These are phyloP conservation scores for Ophiocordyceps camponoti-leonardi DNA, from an alignment of 2,329 filamentous ascomycete genomes.

Conservation along the genomic window DNA sequence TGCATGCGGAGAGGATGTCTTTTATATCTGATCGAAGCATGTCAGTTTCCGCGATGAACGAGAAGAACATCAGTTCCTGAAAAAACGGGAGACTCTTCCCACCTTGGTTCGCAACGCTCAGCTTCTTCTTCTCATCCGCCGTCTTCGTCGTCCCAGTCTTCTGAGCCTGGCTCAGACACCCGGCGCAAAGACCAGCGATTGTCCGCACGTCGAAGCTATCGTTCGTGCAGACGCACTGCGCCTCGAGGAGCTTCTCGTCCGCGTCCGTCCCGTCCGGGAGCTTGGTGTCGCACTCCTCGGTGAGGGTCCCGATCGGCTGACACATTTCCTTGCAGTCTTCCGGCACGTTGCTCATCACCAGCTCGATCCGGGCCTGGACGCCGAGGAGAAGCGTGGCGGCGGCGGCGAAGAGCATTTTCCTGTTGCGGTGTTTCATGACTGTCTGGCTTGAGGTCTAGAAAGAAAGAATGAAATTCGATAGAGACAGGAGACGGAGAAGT, in stretches of 20 bases:
- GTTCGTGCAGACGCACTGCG: constrained; percentile 24
- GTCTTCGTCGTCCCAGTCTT: not conserved
- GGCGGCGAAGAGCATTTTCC: constrained; percentile 1
- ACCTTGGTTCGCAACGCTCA: not conserved
- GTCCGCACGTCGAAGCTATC: constrained; percentile 19
- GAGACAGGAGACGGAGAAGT: too few relatives aligned
- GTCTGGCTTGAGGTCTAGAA: not conserved
- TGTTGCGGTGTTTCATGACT: not conserved
- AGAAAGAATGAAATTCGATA: too few relatives aligned
- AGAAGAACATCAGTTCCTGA: not conserved
- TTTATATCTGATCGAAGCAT: constrained; percentile 13
- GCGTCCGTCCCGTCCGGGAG: constrained; percentile 12
- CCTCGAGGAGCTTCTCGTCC: constrained; percentile 18
- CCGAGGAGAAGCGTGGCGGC: constrained; percentile 12
- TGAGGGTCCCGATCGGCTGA: constrained; percentile 16
- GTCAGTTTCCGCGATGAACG: not conserved
- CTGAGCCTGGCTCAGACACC: constrained; percentile 20
- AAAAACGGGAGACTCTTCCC: not conserved
- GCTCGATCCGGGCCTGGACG: constrained; percentile 13
- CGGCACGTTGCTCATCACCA: constrained; percentile 18
- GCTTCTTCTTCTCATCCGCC: not conserved
- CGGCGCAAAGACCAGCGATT: constrained; percentile 18
- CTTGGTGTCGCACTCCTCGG: constrained; percentile 17
- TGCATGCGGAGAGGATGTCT: constrained; percentile 16
- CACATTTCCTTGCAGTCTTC: constrained; percentile 18